These are phyloP conservation scores for Cladosporium velox DNA, from an alignment of 2,329 filamentous ascomycete species.

Conservation along the genomic window DNA sequence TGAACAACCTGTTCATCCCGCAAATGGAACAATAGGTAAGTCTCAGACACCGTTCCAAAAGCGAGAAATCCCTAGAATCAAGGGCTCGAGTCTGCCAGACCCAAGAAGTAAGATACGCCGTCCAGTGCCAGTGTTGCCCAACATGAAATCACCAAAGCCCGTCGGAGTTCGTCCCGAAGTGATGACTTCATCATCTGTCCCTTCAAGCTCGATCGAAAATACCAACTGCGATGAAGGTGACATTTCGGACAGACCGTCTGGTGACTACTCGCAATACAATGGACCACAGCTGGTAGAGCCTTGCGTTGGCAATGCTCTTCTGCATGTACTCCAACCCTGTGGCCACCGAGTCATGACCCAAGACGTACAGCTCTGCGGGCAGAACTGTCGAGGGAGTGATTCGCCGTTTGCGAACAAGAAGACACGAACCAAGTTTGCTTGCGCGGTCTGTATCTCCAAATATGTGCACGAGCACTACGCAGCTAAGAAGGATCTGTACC, in stretches of 20 bases:
- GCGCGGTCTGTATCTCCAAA: constrained; percentile 25
- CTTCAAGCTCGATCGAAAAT: neutral
- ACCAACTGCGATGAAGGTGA: neutral
- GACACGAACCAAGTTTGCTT: constrained; percentile 23
- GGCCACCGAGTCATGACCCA: constrained; percentile 27
- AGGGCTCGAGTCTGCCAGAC: neutral
- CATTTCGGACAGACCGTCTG: neutral
- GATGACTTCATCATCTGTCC: neutral
- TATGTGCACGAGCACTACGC: constrained; percentile 23
- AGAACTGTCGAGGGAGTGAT: constrained; percentile 24
- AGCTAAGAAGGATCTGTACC: constrained; percentile 22
- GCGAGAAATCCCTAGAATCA: neutral
- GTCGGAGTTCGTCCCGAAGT: neutral
- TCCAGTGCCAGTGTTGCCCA: neutral
- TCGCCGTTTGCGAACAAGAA: constrained; percentile 20
- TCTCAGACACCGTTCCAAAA: neutral
- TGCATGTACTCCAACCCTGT: constrained; percentile 24
- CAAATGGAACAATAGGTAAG: neutral
- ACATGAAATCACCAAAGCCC: neutral
- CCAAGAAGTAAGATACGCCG: neutral
- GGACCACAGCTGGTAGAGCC: constrained; percentile 23
- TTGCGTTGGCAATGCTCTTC: constrained; percentile 19
- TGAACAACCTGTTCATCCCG: neutral
- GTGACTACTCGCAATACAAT: constrained; percentile 10
- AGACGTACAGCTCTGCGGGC: constrained; percentile 23